Percentiles rank a stretch among this genome's conserved stretches.
Conservation (phyloP, 2,329 filamentous ascomycete genomes). For the Chalaropsis ovoidea region DNA sequence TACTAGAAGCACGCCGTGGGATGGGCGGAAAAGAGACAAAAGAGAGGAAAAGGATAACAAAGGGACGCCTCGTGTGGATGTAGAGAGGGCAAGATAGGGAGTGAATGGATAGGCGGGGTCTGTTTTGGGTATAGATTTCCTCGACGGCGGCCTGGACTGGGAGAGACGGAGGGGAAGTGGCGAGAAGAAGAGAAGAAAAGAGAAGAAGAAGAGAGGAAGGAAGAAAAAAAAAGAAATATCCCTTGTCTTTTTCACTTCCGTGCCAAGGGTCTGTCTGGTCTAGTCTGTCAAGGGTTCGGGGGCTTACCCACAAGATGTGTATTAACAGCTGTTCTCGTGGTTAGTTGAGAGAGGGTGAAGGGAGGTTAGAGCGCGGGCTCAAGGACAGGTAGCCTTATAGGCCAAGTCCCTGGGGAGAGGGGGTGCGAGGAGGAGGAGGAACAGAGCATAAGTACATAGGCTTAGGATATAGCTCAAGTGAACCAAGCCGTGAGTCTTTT, state of each 20-base stretch:
- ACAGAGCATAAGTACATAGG: not conserved
- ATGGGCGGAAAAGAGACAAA: not conserved
- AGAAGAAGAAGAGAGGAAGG: not conserved
- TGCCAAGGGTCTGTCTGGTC: too few species aligned
- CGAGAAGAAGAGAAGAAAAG: not conserved
- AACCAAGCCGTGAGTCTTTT: not conserved
- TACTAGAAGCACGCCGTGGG: constrained; percentile 12
- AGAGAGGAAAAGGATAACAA: not conserved
- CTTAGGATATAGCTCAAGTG: not conserved
- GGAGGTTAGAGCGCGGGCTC: not conserved
- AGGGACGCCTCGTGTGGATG: not conserved
- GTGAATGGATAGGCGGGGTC: not conserved
- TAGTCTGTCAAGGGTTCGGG: not conserved
- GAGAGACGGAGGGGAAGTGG: not conserved
- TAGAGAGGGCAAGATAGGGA: not conserved
- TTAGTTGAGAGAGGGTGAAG: not conserved
- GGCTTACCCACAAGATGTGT: not conserved
- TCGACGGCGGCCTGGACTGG: not conserved
- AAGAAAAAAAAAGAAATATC: not conserved
- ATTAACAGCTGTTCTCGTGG: not conserved
- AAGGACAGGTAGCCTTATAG: not conserved
- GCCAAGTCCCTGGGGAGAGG: not conserved
- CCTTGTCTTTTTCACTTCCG: not conserved
- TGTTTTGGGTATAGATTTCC: not conserved
- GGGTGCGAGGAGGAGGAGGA: not conserved